phyloP scores from a whole-genome alignment of 352 stramenopile species.

The Phytophthora boehmeriae region DNA sequence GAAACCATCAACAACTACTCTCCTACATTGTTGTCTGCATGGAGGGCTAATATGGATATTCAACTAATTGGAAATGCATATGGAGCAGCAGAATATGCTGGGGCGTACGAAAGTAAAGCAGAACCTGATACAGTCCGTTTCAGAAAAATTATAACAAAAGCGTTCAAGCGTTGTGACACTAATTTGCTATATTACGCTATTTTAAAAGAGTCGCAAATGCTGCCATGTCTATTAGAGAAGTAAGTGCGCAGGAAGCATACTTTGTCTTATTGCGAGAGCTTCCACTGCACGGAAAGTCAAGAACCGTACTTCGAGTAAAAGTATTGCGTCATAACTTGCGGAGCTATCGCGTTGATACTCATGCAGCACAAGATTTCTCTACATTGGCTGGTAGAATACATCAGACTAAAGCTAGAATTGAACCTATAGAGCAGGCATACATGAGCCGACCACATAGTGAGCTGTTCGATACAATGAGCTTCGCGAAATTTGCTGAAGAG shows the following conservation, averaged over 20 bases:
- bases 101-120: conserved; percentile 30
- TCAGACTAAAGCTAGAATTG: not conserved
- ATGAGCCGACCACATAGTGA: conserved; percentile 2
- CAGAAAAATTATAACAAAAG: conserved; percentile 11
- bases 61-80: conserved; percentile 32
- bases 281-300: conserved; percentile 2
- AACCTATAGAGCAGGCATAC: conserved; percentile 1
- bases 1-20: conserved; percentile 11
- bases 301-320: conserved; percentile 10
- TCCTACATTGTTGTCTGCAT: not conserved
- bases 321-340: conserved; percentile 1
- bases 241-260: too few species aligned
- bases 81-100: conserved; percentile 26
- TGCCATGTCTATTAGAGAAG: too few species aligned
- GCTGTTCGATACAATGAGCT: not conserved
- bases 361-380: not conserved
- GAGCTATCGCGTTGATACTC: conserved; percentile 12
- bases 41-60: conserved; percentile 34
- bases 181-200: not conserved
- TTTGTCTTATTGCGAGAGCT: not conserved
- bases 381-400: not conserved
- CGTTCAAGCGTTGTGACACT: conserved; percentile 4
- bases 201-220: not conserved
- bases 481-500: conserved; percentile 6
- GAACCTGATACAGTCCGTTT: not conserved